These are phyloP conservation scores for Phytophthora podocarpi DNA, from an alignment of 352 stramenopile genomes.

Conservation along the genomic window DNA sequence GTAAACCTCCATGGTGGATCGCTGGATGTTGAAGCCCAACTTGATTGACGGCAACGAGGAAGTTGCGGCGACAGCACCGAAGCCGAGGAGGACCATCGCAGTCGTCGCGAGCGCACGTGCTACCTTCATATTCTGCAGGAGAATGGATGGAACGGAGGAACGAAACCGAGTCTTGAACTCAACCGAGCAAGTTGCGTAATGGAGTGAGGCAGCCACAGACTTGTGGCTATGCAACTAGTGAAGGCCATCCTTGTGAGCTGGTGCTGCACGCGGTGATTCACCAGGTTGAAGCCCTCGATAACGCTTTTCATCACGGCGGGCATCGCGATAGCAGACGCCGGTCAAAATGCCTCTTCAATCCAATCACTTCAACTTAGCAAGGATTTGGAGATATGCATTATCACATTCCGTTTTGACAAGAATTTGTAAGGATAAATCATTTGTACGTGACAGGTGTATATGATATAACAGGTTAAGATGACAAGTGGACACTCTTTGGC, in stretches of 20 bases:
- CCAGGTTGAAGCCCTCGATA: neutral
- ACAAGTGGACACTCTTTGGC: conserved; percentile 11
- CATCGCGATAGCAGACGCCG: conserved; percentile 19
- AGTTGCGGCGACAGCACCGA: conserved; percentile 16
- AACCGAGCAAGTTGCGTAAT: conserved; percentile 22
- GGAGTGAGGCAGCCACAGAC: neutral
- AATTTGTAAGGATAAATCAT: neutral
- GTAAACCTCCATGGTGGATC: conserved; percentile 56
- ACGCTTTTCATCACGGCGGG: neutral
- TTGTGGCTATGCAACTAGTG: neutral
- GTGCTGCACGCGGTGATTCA: conserved; percentile 1
- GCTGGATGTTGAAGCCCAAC: conserved; percentile 54
- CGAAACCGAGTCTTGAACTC: conserved; percentile 9
- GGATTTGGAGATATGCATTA: conserved; percentile 12
- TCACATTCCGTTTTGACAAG: neutral
- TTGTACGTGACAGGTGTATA: too few species aligned
- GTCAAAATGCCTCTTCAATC: conserved; percentile 7
- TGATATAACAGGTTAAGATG: neutral
- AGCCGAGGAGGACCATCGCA: neutral
- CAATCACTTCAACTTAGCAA: conserved; percentile 24
- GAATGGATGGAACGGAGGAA: too few species aligned
- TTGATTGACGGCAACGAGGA: conserved; percentile 39
- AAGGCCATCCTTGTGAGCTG: conserved; percentile 27
- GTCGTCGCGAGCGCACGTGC: neutral
- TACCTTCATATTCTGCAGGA: conserved; percentile 16